Conservation (phyloP, 345 rosid species). For the Aquilaria malaccensis region DNA sequence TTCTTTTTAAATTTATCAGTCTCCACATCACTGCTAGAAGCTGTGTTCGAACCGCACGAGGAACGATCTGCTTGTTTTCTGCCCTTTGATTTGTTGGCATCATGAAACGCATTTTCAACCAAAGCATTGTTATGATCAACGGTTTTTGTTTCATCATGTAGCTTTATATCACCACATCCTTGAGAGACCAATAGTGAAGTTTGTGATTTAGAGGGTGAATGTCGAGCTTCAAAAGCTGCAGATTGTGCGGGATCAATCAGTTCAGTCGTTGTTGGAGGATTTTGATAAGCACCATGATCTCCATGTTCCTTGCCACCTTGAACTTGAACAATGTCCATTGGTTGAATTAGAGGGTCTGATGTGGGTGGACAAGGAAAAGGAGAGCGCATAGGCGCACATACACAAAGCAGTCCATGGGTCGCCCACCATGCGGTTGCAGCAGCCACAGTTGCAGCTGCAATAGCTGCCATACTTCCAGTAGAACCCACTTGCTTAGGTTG, state of each 20-base stretch:
- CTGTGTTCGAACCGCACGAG: conserved; percentile 79
- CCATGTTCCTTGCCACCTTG: conserved; percentile 19
- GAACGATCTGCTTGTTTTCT: conserved; percentile 70
- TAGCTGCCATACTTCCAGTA: conserved; percentile 49
- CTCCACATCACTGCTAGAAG: conserved; percentile 75
- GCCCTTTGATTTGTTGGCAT: conserved; percentile 33
- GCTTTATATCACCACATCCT: conserved; percentile 40
- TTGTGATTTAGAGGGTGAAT: conserved; percentile 42
- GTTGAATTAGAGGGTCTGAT: conserved; percentile 30
- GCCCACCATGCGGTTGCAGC: conserved; percentile 98
- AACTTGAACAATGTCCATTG: conserved; percentile 26
- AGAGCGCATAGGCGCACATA: conserved; percentile 50
- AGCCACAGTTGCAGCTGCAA: conserved; percentile 81
- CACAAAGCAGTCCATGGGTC: conserved; percentile 55
- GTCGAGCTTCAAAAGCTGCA: conserved; percentile 43
- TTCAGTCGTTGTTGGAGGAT: conserved; percentile 27
- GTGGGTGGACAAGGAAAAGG: conserved; percentile 40
- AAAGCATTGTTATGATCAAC: conserved; percentile 29
- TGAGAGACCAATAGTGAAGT: conserved; percentile 31
- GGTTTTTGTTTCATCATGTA: conserved; percentile 22
- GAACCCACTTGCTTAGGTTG: conserved; percentile 30
- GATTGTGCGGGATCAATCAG: conserved; percentile 32
- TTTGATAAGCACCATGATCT: conserved; percentile 23
- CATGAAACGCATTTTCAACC: conserved; percentile 38
- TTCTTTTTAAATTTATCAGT: conserved; percentile 51